These are phyloP conservation scores for Alopecurus myosuroides DNA, from an alignment of 176 grass and related monocot species.

Conservation along the genomic window DNA sequence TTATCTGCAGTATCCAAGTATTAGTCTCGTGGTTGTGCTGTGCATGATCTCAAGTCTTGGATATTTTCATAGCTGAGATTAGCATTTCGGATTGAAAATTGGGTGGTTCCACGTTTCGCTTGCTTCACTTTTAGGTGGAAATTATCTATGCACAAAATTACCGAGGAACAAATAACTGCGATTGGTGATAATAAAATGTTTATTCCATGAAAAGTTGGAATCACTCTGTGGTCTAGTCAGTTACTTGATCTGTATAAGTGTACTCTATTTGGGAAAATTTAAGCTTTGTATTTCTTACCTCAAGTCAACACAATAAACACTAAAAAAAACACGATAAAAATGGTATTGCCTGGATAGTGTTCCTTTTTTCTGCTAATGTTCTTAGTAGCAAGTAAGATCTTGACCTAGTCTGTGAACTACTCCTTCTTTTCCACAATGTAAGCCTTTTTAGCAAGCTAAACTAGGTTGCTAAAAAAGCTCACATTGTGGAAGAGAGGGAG, in stretches of 20 bases:
- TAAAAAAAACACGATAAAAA: neutral
- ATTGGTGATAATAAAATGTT: neutral
- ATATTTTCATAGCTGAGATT: neutral
- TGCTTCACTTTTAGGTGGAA: neutral
- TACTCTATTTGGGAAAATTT: neutral
- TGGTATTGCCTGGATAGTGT: neutral
- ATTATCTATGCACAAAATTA: neutral
- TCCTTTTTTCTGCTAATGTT: neutral
- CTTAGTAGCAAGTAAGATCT: neutral
- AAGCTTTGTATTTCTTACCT: neutral
- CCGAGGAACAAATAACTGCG: neutral
- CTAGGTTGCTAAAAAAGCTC: too few relatives aligned
- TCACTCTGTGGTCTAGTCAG: neutral
- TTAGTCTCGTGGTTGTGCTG: neutral
- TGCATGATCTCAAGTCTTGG: neutral
- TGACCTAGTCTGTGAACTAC: slow-evolving; percentile 1
- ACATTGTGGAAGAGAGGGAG: too few relatives aligned
- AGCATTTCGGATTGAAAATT: neutral
- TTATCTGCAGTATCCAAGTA: neutral
- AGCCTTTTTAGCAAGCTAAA: too few relatives aligned
- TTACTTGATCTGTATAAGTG: neutral
- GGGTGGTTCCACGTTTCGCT: neutral
- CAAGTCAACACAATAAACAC: neutral
- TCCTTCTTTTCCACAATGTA: too few relatives aligned
- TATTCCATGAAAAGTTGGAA: neutral